Evolutionary conservation across 2,329 filamentous ascomycete genomes (phyloP), one percentile per base, ranked within the genome.

Genomic region (Dryadomyces quercus-mongolicae): DNA sequence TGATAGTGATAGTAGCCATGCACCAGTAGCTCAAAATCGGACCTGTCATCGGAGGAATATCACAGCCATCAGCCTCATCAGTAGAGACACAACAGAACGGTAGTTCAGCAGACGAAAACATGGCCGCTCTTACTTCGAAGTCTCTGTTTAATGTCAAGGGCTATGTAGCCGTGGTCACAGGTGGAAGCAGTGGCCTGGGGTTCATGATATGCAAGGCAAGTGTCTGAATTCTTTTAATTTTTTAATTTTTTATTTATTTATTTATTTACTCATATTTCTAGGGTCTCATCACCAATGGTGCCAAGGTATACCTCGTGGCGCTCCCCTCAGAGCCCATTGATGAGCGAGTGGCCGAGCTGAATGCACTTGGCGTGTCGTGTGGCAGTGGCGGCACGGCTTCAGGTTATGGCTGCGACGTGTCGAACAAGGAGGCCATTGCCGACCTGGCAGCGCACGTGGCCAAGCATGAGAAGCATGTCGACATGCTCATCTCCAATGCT

Each of bases 261-360:
- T 62, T 10, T 15, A 36, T 1, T 20, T 13, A 22, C 46, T 42
- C 48, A 5, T 60, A 2, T 1, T 2, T n/a, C n/a, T 72, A 67
- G 49, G 62, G 65, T 22, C 62, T 67, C 12, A 78, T 85, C 0
- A 69, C 73, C 55, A 87, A 86, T 65, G 82, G 84, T 57, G 79
- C 78, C 55, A 84, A 78, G 58, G 84, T 88, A 6, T 88, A 86
- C 71, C 83, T 88, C 58, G 81, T 80, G 22, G 83, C 85, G 36
- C 80, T 79, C 16, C 81, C 78, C 46, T 70, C 72, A 25, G 82
- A 81, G 61, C 84, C 84, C 62, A 72, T 84, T 67, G 71, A 74
- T 49, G 78, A 82, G 18, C 76, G 70, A 36, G 77, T 80, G 1
- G 78, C 78, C 48, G 66, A 82, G 54, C 79, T 85, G 47, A 70